These are phyloP conservation scores for Lactarius tabidus DNA, from an alignment of 768 basidiomycete species.

Conservation along the genomic window DNA sequence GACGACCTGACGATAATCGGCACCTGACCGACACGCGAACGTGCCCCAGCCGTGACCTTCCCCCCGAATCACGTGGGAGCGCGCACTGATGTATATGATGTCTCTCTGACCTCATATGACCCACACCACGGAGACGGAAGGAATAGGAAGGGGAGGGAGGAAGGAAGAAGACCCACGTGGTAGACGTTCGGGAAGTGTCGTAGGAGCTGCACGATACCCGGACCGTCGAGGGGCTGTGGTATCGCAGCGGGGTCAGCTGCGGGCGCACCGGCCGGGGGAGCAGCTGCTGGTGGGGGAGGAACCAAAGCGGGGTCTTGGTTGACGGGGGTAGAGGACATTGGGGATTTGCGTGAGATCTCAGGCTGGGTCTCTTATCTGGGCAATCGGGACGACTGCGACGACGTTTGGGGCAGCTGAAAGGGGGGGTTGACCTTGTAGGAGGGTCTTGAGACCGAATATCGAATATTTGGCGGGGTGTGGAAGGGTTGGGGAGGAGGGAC, in stretches of 20 bases:
- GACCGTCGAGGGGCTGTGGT: slow-evolving; percentile 14
- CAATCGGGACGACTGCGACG: slow-evolving; percentile 11
- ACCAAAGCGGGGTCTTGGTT: slow-evolving; percentile 18
- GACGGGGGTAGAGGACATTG: slow-evolving; percentile 15
- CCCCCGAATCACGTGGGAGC: slow-evolving; percentile 23
- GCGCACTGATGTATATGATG: neutral
- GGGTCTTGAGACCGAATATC: neutral
- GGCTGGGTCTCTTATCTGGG: slow-evolving; percentile 12
- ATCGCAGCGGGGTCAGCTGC: slow-evolving; percentile 6
- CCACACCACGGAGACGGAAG: neutral
- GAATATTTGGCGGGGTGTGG: neutral
- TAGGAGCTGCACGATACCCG: slow-evolving; percentile 20
- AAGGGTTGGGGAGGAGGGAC: neutral
- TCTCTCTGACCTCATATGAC: neutral
- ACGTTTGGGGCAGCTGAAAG: neutral
- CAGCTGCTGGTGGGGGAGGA: slow-evolving; percentile 1
- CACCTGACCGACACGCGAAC: slow-evolving; percentile 27
- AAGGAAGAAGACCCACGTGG: slow-evolving; percentile 5
- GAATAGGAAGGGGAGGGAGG: neutral
- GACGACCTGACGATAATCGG: neutral
- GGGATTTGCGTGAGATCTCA: neutral
- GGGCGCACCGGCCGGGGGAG: slow-evolving; percentile 2
- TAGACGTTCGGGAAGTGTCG: slow-evolving; percentile 22
- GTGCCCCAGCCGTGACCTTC: slow-evolving; percentile 26
- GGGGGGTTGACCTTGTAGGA: neutral